These are phyloP conservation scores for Prunus mongolica DNA, from an alignment of 306 rosid genomes.

Conservation along the genomic window DNA sequence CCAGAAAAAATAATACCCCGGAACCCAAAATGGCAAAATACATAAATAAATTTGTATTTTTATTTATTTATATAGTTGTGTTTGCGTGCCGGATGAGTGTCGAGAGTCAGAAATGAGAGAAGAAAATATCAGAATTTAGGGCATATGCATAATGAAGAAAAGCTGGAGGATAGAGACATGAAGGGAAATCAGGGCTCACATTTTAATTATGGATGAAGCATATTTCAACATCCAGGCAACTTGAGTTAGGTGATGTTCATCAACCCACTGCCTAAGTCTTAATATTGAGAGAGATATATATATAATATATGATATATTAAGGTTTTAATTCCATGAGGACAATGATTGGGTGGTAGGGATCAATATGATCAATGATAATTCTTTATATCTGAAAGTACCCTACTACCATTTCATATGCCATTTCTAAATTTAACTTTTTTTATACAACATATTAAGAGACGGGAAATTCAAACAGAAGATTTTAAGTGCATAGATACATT, in stretches of 20 bases:
- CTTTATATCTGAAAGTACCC: slow-evolving; percentile 5
- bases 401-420: neutral
- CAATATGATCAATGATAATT: slow-evolving; percentile 7
- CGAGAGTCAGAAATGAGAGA: neutral
- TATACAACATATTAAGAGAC: no score
- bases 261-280: slow-evolving; percentile 1
- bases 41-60: neutral
- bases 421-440: neutral
- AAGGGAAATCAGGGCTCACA: slow-evolving; percentile 10
- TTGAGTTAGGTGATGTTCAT: slow-evolving; percentile 23
- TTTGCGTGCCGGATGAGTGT: neutral
- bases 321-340: neutral
- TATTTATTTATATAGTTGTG: neutral
- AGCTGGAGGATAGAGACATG: slow-evolving; percentile 31
- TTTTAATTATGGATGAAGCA: neutral
- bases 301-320: neutral
- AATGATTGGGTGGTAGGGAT: slow-evolving; percentile 25
- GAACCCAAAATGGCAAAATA: neutral
- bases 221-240: neutral
- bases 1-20: neutral
- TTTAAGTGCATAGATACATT: fast-evolving
- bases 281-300: neutral
- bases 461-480: no score
- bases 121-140: neutral
- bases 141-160: neutral